Percentiles rank a stretch among this genome's conserved stretches.
phyloP scores from a whole-genome alignment of 1,284 basidiomycete genomes.

The Fistulina hepatica region DNA sequence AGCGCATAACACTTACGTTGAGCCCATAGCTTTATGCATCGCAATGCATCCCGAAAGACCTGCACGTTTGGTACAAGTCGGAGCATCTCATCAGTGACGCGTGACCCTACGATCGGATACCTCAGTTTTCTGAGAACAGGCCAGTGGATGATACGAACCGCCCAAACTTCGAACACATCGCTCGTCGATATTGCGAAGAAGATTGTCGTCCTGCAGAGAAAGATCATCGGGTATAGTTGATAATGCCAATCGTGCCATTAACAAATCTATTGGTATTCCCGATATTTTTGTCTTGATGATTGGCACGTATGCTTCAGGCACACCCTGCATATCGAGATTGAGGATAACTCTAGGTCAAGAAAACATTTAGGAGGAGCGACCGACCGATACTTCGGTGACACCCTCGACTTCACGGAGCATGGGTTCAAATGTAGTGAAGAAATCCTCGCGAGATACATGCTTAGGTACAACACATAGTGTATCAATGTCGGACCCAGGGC shows the following conservation, averaged over 20 bases:
- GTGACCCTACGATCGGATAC: conserved; percentile 57
- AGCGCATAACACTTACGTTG: conserved; percentile 53
- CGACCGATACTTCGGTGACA: conserved; percentile 83
- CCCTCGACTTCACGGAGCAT: conserved; percentile 86
- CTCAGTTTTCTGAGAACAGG: too few species aligned
- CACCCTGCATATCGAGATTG: conserved; percentile 46
- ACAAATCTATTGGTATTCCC: conserved; percentile 89
- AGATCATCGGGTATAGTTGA: conserved; percentile 87
- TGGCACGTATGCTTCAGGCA: conserved; percentile 94
- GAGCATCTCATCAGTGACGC: conserved; percentile 98
- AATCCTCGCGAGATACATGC: conserved; percentile 91
- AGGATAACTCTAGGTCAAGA: conserved; percentile 8
- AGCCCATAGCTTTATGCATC: conserved; percentile 98
- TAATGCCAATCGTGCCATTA: conserved; percentile 79
- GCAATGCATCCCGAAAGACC: conserved; percentile 88
- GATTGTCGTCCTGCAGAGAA: conserved; percentile 81
- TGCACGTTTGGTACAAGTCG: conserved; percentile 91
- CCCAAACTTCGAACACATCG: conserved; percentile 90
- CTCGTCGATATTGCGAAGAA: conserved; percentile 90
- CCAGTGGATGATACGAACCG: conserved; percentile 37
- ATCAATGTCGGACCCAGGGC: conserved; percentile 95
- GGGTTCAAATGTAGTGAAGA: conserved; percentile 84
- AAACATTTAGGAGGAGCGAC: conserved; percentile 24
- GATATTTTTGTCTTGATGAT: conserved; percentile 88
- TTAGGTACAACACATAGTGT: conserved; percentile 96